These are phyloP conservation scores for Ustulina deusta DNA, from an alignment of 2,329 filamentous ascomycete species.

Conservation along the genomic window DNA sequence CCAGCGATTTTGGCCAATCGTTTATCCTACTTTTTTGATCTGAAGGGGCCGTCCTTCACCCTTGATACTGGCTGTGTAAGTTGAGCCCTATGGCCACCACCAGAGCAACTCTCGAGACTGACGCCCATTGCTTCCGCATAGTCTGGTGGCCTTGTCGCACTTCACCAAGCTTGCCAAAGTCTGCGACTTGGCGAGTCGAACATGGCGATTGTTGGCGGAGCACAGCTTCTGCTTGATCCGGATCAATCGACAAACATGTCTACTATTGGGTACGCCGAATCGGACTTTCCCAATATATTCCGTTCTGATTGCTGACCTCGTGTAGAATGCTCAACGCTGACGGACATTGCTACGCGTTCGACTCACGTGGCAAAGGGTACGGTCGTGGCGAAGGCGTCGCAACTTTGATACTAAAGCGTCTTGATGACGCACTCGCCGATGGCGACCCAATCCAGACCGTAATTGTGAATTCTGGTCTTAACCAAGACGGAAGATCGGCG, in stretches of 20 bases:
- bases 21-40: conserved; percentile 37
- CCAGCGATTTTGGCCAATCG: conserved; percentile 48
- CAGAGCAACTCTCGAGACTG: neutral
- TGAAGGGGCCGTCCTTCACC: conserved; percentile 32
- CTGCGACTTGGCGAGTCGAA: conserved; percentile 28
- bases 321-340: conserved; percentile 27
- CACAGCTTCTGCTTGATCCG: conserved; percentile 35
- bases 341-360: conserved; percentile 52
- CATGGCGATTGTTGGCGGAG: conserved; percentile 32
- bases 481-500: conserved; percentile 44
- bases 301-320: neutral
- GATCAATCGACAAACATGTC: conserved; percentile 31
- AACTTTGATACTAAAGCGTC: conserved; percentile 60
- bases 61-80: conserved; percentile 35
- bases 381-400: conserved; percentile 63
- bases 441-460: conserved; percentile 55
- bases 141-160: conserved; percentile 25
- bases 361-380: conserved; percentile 62
- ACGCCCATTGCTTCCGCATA: neutral
- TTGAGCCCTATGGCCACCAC: neutral
- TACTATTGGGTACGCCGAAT: conserved; percentile 21
- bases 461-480: conserved; percentile 30
- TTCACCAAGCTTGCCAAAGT: conserved; percentile 30
- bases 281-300: conserved; percentile 46
- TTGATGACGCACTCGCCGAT: conserved; percentile 60